A percentile compares a stretch with the other conserved stretches of the same genome.
Conservation (phyloP, 768 basidiomycete genomes). For the Rhodosporidiobolus sp. region DNA sequence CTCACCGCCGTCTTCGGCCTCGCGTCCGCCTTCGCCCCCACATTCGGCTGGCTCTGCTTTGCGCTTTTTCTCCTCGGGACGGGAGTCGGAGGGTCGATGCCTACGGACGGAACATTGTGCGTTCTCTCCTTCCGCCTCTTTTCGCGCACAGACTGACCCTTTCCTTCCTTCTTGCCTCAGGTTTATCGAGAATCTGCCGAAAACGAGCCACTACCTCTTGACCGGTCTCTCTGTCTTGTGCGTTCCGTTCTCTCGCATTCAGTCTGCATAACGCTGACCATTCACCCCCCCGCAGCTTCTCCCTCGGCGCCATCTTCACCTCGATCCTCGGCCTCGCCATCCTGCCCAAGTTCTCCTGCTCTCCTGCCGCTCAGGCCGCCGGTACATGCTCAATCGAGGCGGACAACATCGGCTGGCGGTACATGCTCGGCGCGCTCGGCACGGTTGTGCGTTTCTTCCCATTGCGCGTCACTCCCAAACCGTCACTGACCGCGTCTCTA, state of each 20-base stretch:
- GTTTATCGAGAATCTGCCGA: slow-evolving; percentile 86
- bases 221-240: slow-evolving; percentile 83
- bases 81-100: slow-evolving; percentile 84
- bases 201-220: slow-evolving; percentile 84
- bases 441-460: slow-evolving; percentile 63
- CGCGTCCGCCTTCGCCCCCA: slow-evolving; percentile 67
- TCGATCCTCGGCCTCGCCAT: slow-evolving; percentile 74
- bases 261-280: too few relatives aligned
- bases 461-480: too few relatives aligned
- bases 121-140: slow-evolving; percentile 25
- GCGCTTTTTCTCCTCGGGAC: slow-evolving; percentile 83
- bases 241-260: background rate
- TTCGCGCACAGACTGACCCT: background rate
- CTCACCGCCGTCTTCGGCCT: slow-evolving; percentile 87
- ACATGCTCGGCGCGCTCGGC: slow-evolving; percentile 72
- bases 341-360: slow-evolving; percentile 61
- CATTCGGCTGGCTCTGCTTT: slow-evolving; percentile 67
- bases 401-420: slow-evolving; percentile 85
- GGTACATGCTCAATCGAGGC: slow-evolving; percentile 62
- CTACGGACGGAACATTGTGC: slow-evolving; percentile 78
- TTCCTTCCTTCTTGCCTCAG: background rate
- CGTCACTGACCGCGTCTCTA: too few relatives aligned
- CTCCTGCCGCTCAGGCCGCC: background rate
- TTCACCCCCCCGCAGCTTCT: slow-evolving; percentile 57
- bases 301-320: slow-evolving; percentile 80